Evolutionary conservation across 371 early-diverging fungal species (phyloP).

Genomic region (Actinomortierella wolfii): DNA sequence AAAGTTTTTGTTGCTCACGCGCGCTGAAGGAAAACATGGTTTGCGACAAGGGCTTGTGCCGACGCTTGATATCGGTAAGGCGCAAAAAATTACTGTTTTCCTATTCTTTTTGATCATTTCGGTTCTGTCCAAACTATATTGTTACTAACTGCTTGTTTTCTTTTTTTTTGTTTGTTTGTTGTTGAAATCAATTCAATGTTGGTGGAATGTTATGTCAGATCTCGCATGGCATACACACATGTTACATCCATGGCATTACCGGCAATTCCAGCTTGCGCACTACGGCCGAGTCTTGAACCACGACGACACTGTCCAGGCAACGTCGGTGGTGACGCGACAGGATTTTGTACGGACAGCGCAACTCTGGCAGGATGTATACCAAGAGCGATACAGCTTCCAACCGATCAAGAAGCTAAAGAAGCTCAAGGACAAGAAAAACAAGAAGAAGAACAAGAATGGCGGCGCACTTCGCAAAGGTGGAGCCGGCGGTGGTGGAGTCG

Average conservation of each 20-base stretch:
- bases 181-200: neutral
- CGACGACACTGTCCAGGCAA: constrained; percentile 51
- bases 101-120: neutral
- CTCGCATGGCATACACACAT: constrained; percentile 55
- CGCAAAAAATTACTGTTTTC: neutral
- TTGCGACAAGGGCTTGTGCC: constrained; percentile 46
- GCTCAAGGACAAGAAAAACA: too few species aligned
- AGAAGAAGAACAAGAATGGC: too few species aligned
- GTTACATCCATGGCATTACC: constrained; percentile 47
- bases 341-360: constrained; percentile 41
- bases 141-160: too few species aligned
- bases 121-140: too few species aligned
- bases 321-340: constrained; percentile 42
- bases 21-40: constrained; percentile 23
- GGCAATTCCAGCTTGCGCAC: constrained; percentile 39
- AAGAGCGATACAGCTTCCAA: constrained; percentile 34
- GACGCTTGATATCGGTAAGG: constrained; percentile 49
- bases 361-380: constrained; percentile 31
- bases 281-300: constrained; percentile 49
- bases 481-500: too few species aligned
- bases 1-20: constrained; percentile 40
- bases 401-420: constrained; percentile 1
- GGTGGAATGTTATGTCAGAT: constrained; percentile 6
- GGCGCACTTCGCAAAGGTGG: too few species aligned
- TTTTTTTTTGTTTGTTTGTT: too few species aligned